A percentile compares a stretch with the other conserved stretches of the same genome.
These are phyloP conservation scores for Haplosporangium sp. DNA, from an alignment of 371 early-diverging fungal species.

Conservation along the genomic window DNA sequence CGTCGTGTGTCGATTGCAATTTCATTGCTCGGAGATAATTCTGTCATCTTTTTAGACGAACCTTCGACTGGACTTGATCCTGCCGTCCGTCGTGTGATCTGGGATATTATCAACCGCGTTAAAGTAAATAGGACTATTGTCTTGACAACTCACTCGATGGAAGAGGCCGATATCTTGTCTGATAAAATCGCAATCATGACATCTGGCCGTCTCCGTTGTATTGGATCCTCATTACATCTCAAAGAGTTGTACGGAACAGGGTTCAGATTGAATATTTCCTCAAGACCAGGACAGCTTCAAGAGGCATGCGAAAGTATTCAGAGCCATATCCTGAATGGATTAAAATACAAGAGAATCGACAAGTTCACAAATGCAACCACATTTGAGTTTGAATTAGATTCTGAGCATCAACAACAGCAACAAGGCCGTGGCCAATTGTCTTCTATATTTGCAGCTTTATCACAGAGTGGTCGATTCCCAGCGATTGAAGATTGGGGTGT, in stretches of 20 bases:
- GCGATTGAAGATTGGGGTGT: slow-evolving; percentile 75
- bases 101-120: slow-evolving; percentile 74
- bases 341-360: slow-evolving; percentile 44
- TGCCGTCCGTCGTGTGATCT: slow-evolving; percentile 75
- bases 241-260: slow-evolving; percentile 80
- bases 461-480: slow-evolving; percentile 22
- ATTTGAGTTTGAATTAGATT: slow-evolving; percentile 63
- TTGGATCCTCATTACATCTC: slow-evolving; percentile 67
- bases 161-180: slow-evolving; percentile 77
- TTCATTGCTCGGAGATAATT: slow-evolving; percentile 60
- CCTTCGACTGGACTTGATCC: slow-evolving; percentile 76
- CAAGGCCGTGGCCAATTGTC: slow-evolving; percentile 53
- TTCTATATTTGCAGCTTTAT: slow-evolving; percentile 34
- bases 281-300: slow-evolving; percentile 5
- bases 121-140: slow-evolving; percentile 69
- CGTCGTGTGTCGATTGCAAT: slow-evolving; percentile 67
- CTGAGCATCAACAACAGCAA: slow-evolving; percentile 3
- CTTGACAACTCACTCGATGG: slow-evolving; percentile 79
- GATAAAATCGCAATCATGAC: slow-evolving; percentile 77
- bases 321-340: slow-evolving; percentile 16
- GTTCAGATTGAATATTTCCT: slow-evolving; percentile 63
- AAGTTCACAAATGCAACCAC: slow-evolving; percentile 60
- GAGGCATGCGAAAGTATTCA: slow-evolving; percentile 53
- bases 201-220: slow-evolving; percentile 70
- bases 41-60: slow-evolving; percentile 67